phyloP scores from a whole-genome alignment of 345 rosid species.

The Combretum micranthum region DNA sequence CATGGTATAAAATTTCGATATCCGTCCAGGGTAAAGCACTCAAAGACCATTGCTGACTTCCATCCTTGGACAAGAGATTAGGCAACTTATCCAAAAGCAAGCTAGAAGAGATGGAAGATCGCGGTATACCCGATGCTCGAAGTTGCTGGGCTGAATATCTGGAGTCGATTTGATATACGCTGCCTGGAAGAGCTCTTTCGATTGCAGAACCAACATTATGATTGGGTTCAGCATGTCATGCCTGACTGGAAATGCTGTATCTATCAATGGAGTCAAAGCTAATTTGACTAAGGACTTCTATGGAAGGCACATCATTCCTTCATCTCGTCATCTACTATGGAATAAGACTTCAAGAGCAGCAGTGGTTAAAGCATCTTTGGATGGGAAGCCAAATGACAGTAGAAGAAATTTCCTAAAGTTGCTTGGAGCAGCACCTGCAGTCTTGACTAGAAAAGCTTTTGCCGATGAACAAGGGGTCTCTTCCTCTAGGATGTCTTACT shows the following conservation, averaged over 20 bases:
- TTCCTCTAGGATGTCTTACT: slow-evolving; percentile 96
- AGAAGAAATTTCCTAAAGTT: slow-evolving; percentile 76
- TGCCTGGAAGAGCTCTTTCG: no score
- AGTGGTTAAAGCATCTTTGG: slow-evolving; percentile 45
- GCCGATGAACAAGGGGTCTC: slow-evolving; percentile 95
- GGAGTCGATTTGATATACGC: no score
- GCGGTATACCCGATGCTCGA: no score
- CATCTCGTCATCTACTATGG: slow-evolving; percentile 21
- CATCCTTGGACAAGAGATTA: no score
- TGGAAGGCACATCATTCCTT: slow-evolving; percentile 29
- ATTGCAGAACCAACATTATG: no score
- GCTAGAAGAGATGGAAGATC: no score
- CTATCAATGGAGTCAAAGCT: slow-evolving; percentile 28
- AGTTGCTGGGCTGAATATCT: no score
- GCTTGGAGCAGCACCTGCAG: slow-evolving; percentile 58
- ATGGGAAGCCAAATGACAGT: slow-evolving; percentile 38
- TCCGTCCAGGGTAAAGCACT: no score
- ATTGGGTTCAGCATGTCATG: slow-evolving; percentile 83
- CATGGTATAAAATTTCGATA: no score
- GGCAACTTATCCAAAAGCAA: no score
- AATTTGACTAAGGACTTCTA: slow-evolving; percentile 27
- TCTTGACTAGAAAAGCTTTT: slow-evolving; percentile 62
- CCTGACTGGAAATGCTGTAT: slow-evolving; percentile 55
- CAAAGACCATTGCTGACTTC: no score
- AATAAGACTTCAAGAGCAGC: slow-evolving; percentile 32